These are phyloP conservation scores for Cyclospora cayetanensis DNA, from an alignment of 169 alveolate species.

Conservation along the genomic window DNA sequence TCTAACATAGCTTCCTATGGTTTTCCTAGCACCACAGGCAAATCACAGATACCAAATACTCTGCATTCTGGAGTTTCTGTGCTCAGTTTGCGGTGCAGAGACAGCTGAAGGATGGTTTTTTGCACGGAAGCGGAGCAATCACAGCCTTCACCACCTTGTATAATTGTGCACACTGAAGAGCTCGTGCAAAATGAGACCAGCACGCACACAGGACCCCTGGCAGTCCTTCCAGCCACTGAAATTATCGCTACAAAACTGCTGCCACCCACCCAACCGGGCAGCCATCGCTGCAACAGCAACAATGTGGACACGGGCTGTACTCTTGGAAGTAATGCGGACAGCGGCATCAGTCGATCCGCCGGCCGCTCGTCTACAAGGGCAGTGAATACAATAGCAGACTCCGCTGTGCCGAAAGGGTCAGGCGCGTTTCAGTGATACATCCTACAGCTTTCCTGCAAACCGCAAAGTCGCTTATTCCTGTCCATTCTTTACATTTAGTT, in stretches of 20 bases:
- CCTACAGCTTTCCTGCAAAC: not conserved
- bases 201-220: not conserved
- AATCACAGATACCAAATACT: too few species aligned
- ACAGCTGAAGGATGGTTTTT: too few species aligned
- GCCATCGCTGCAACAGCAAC: not conserved
- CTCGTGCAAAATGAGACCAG: not conserved
- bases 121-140: too few species aligned
- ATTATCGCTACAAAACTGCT: not conserved
- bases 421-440: not conserved
- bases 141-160: conserved; percentile 10
- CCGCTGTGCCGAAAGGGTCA: conserved; percentile 47
- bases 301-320: not conserved
- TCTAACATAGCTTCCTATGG: too few species aligned
- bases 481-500: too few species aligned
- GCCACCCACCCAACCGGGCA: not conserved
- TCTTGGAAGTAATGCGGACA: not conserved
- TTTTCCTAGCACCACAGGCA: too few species aligned
- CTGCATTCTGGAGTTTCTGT: too few species aligned
- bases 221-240: not conserved
- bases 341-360: not conserved
- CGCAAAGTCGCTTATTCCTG: not conserved
- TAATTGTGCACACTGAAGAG: conserved; percentile 2
- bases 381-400: not conserved
- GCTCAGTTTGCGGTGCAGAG: too few species aligned
- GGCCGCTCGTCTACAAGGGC: not conserved